Percentiles rank a stretch among this genome's conserved stretches.
phyloP scores from a whole-genome alignment of 129 eudicot genomes.

The Centrapalus pauciflorus region DNA sequence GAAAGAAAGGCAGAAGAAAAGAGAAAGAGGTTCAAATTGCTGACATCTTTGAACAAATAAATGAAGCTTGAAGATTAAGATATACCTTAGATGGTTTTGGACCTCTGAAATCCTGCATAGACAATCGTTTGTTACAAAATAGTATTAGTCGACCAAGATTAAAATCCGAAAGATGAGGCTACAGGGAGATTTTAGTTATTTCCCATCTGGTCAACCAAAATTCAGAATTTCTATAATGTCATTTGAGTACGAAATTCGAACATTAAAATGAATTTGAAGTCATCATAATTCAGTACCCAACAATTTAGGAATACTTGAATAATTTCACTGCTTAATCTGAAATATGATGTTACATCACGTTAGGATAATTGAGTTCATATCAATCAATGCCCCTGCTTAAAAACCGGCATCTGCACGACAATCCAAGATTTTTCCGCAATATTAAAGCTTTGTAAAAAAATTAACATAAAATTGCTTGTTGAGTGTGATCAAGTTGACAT shows the following conservation, averaged over 20 bases:
- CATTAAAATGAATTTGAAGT: not conserved
- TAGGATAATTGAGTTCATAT: not conserved
- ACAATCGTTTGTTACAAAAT: not conserved
- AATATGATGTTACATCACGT: not conserved
- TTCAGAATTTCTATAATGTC: not conserved
- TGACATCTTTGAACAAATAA: not conserved
- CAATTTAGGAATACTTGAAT: not conserved
- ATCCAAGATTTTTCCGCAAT: not conserved
- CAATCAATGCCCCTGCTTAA: not conserved
- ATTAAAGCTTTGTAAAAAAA: not conserved
- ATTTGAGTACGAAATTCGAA: not conserved
- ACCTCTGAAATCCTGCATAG: constrained; percentile 10
- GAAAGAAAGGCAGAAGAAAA: not conserved
- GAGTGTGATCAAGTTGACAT: not conserved
- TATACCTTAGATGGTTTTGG: constrained; percentile 31
- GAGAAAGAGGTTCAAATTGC: not conserved
- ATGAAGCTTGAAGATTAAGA: constrained; percentile 3
- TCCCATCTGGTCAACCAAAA: not conserved
- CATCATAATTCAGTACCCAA: not conserved
- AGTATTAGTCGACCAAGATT: constrained; percentile 4
- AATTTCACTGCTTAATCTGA: not conserved
- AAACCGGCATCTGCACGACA: not conserved
- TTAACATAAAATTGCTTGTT: not conserved
- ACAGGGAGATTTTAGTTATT: not conserved
- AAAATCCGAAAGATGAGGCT: not conserved